These are phyloP conservation scores for Malus hybrid DNA, from an alignment of 331 rosid species.

Conservation along the genomic window DNA sequence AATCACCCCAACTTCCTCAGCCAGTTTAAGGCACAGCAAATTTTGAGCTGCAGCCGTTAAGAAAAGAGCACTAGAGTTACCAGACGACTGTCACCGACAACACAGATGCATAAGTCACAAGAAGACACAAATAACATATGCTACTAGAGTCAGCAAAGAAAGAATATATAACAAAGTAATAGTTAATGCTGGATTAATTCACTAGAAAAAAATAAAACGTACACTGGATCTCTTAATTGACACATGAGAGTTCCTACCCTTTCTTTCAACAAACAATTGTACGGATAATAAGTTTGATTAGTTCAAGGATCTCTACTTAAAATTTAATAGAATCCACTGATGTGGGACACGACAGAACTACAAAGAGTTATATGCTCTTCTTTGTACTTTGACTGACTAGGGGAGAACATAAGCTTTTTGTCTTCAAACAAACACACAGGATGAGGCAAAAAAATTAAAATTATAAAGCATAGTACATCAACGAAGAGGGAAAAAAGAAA, in stretches of 20 bases:
- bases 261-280: neutral
- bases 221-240: neutral
- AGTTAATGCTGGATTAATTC: neutral
- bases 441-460: neutral
- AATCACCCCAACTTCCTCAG: slow-evolving; percentile 77
- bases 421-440: neutral
- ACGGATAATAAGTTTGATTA: neutral
- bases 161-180: neutral
- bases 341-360: neutral
- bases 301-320: neutral
- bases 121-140: neutral
- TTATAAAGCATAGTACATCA: neutral
- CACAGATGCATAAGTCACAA: slow-evolving; percentile 37
- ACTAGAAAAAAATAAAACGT: neutral
- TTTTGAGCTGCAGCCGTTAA: slow-evolving; percentile 99
- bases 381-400: neutral
- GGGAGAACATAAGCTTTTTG: neutral
- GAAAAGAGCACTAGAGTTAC: slow-evolving; percentile 98
- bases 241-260: neutral
- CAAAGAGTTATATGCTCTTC: neutral
- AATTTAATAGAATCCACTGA: neutral
- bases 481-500: neutral
- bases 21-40: slow-evolving; percentile 75
- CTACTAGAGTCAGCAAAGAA: neutral
- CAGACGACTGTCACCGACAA: slow-evolving; percentile 61